Base-by-base conservation (phyloP, 1,284 basidiomycete genomes). In the Microbotryum lychnidis-dioicae region DNA sequence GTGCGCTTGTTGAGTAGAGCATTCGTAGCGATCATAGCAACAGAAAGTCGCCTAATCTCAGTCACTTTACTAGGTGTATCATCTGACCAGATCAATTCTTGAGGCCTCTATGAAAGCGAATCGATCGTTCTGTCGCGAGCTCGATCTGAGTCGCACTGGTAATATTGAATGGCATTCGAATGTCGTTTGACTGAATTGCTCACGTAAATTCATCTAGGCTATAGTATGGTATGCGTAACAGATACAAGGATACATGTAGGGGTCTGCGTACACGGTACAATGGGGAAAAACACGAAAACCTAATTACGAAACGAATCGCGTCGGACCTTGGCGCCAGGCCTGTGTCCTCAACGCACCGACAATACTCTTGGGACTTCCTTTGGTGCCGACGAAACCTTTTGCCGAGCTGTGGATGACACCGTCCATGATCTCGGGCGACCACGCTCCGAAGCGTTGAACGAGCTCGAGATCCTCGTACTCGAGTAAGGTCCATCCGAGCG, bases 391-490 rank as follows among this genome's bases (percentile, higher is more conserved):
- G 45, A 62, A 66, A 20, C 54, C 67, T 10, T 27, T 37, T 47
- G 62, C 58, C 16, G 51, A 23, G n/a, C 57, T 60, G 54, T 68
- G 64, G 10, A 68, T 54, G 44, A 57, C 67, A 48, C 45, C 37
- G 21, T 66, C 65, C 50, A 68, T 51, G 1, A 68, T 45, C 44
- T 68, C 58, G 12, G 59, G 51, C 18, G 56, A 27, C 58, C 58
- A 65, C 8, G 45, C n/a, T 1, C 67, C 67, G 23, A 62, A 66
- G 31, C 59, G 57, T 52, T 68, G 64, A 25, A 60, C 33, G 46
- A 66, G 9, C 46, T 66, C 67, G 52, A 62, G 53, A 46, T 68
- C 67, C 16, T 62, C 60, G 58, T 66, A 65, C 44, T 68, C 67
- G 23, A 68, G 50, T 18, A 68, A 23, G 9, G 62, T 63, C 64